phyloP scores from a whole-genome alignment of 2,329 filamentous ascomycete genomes.

The Didymella lethalis region DNA sequence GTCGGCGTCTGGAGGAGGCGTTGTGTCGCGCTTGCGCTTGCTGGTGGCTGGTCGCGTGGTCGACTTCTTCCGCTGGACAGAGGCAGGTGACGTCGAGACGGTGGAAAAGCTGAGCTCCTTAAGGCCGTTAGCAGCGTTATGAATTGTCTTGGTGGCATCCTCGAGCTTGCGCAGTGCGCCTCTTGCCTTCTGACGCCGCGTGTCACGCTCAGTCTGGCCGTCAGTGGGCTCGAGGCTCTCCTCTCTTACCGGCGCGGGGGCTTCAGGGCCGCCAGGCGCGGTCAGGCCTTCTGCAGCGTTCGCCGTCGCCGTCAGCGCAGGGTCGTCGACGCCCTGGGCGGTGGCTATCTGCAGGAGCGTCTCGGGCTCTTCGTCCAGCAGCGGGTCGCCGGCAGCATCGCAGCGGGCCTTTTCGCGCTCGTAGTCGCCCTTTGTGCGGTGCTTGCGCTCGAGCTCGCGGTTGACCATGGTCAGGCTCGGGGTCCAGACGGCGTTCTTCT shows the following conservation, averaged over 20 bases:
- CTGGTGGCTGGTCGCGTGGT: slow-evolving; percentile 39
- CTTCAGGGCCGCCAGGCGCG: slow-evolving; percentile 19
- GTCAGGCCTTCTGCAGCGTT: slow-evolving; percentile 20
- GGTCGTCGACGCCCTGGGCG: slow-evolving; percentile 28
- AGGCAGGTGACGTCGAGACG: slow-evolving; percentile 28
- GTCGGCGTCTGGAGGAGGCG: slow-evolving; percentile 34
- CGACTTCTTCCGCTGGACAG: slow-evolving; percentile 35
- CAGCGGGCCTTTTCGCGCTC: slow-evolving; percentile 64
- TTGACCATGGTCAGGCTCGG: slow-evolving; percentile 88
- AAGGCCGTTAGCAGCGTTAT: slow-evolving; percentile 45
- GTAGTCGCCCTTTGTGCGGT: slow-evolving; percentile 61
- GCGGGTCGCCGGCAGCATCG: slow-evolving; percentile 69
- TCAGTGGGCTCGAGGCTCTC: slow-evolving; percentile 74
- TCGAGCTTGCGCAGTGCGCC: slow-evolving; percentile 49
- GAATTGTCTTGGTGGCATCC: slow-evolving; percentile 45
- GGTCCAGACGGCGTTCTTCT: slow-evolving; percentile 88
- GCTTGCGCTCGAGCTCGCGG: slow-evolving; percentile 75
- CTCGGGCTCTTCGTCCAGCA: slow-evolving; percentile 64
- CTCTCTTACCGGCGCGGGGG: slow-evolving; percentile 52
- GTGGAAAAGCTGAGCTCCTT: slow-evolving; percentile 44
- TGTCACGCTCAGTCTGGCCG: slow-evolving; percentile 74
- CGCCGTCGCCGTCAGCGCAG: slow-evolving; percentile 25
- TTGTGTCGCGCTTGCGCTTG: slow-evolving; percentile 66
- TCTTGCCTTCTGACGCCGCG: slow-evolving; percentile 61
- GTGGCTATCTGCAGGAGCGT: slow-evolving; percentile 35